A percentile compares a stretch with the other conserved stretches of the same genome.
phyloP scores from a whole-genome alignment of 345 rosid genomes.

The Brassica juncea region DNA sequence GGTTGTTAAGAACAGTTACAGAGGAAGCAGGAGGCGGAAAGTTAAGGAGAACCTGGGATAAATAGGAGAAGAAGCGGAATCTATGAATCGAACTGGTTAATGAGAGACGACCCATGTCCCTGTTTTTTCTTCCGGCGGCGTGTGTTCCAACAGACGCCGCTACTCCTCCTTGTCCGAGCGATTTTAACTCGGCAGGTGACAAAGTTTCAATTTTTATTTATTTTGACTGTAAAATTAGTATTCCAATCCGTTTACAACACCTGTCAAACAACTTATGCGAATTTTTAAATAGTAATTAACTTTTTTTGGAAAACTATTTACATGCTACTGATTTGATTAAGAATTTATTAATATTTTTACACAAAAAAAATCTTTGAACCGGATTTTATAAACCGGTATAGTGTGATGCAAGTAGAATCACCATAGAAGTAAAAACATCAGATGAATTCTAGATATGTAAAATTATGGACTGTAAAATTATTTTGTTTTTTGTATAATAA shows the following conservation, averaged over 20 bases:
- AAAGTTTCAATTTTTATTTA: background rate
- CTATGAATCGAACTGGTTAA: constrained; percentile 18
- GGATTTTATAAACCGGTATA: too few relatives aligned
- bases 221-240: background rate
- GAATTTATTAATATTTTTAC: too few relatives aligned
- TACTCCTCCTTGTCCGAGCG: constrained; percentile 26
- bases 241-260: background rate
- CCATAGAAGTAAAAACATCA: too few relatives aligned
- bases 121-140: constrained; percentile 20
- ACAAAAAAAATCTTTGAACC: too few relatives aligned
- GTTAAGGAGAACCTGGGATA: constrained; percentile 20
- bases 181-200: background rate
- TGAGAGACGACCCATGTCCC: constrained; percentile 34
- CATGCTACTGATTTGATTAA: background rate
- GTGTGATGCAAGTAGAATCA: too few relatives aligned
- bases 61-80: constrained; percentile 27
- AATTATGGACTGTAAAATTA: too few relatives aligned
- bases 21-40: background rate
- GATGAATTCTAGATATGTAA: too few relatives aligned
- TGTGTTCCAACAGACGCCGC: constrained; percentile 13
- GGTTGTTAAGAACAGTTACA: constrained; percentile 9
- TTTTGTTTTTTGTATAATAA: too few relatives aligned
- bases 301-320: too few relatives aligned
- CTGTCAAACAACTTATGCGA: background rate
- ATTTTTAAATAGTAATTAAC: too few relatives aligned